Percentiles rank a stretch among this genome's conserved stretches.
phyloP scores from a whole-genome alignment of 2,329 filamentous ascomycete genomes.

The Diaporthe destruens region DNA sequence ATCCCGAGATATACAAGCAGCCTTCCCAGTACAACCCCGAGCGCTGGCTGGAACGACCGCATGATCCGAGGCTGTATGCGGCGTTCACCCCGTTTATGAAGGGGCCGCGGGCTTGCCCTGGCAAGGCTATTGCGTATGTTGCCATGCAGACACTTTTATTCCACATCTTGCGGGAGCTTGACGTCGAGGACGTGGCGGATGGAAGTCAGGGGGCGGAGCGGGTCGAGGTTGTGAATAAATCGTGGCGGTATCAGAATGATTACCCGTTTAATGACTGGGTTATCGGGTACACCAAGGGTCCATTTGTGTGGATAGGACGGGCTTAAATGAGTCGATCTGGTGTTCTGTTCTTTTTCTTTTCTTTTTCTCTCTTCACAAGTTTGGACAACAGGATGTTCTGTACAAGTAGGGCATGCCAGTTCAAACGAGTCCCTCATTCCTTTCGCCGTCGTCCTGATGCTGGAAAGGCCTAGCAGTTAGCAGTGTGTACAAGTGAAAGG shows the following conservation, averaged over 20 bases:
- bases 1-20: conserved; percentile 15
- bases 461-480: too few relatives aligned
- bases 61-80: conserved; percentile 16
- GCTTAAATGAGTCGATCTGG: not conserved
- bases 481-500: too few relatives aligned
- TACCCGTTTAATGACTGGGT: conserved; percentile 29
- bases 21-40: conserved; percentile 1
- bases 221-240: not conserved
- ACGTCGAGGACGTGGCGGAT: not conserved
- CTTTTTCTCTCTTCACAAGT: too few relatives aligned
- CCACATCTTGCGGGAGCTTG: conserved; percentile 2
- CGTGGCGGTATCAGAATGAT: not conserved
- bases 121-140: conserved; percentile 12
- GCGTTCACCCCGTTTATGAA: conserved; percentile 2
- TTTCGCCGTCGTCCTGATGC: not conserved
- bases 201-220: fast-evolving
- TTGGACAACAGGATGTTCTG: too few relatives aligned
- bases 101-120: conserved; percentile 3
- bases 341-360: not conserved
- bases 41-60: not conserved
- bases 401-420: too few relatives aligned
- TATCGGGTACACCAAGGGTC: conserved; percentile 19
- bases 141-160: not conserved
- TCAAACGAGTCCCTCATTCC: not conserved
- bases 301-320: not conserved